phyloP scores from a whole-genome alignment of 2,329 filamentous ascomycete genomes.

The Apiospora saccharicola region DNA sequence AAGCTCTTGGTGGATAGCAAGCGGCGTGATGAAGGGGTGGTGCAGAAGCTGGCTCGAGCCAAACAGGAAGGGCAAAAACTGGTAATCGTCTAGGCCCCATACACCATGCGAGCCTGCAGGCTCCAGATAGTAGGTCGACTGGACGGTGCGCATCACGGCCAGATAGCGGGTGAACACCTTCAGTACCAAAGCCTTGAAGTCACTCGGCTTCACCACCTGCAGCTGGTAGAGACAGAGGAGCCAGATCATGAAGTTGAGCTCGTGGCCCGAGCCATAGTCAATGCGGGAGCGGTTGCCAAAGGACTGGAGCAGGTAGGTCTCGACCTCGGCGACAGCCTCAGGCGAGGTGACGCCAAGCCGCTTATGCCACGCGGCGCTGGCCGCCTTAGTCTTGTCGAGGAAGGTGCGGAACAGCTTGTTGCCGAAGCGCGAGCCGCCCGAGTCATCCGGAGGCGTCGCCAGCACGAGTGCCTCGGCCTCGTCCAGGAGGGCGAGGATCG shows the following conservation, averaged over 20 bases:
- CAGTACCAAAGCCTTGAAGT: conserved; percentile 79
- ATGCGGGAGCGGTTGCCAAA: conserved; percentile 89
- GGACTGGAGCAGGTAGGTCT: conserved; percentile 80
- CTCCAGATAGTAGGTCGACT: conserved; percentile 94
- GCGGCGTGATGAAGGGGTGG: conserved; percentile 81
- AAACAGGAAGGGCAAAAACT: conserved; percentile 94
- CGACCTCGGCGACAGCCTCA: conserved; percentile 72
- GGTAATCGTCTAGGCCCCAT: conserved; percentile 97
- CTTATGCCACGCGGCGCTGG: conserved; percentile 68
- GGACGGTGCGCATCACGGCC: conserved; percentile 83
- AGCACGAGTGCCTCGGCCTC: conserved; percentile 72
- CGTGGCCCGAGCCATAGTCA: conserved; percentile 96
- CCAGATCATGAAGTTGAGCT: conserved; percentile 97
- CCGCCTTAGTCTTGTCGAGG: conserved; percentile 71
- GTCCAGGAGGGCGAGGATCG: conserved; percentile 74
- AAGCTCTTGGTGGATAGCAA: conserved; percentile 86
- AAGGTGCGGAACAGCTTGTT: conserved; percentile 91
- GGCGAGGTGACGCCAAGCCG: conserved; percentile 60
- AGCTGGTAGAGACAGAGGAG: conserved; percentile 92
- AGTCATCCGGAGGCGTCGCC: conserved; percentile 80
- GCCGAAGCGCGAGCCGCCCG: conserved; percentile 89
- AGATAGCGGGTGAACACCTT: conserved; percentile 85
- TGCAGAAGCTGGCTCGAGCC: conserved; percentile 88
- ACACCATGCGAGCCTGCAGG: conserved; percentile 97
- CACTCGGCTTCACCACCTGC: conserved; percentile 64